These are phyloP conservation scores for Mycena latifolia DNA, from an alignment of 768 basidiomycete genomes.

Conservation along the genomic window DNA sequence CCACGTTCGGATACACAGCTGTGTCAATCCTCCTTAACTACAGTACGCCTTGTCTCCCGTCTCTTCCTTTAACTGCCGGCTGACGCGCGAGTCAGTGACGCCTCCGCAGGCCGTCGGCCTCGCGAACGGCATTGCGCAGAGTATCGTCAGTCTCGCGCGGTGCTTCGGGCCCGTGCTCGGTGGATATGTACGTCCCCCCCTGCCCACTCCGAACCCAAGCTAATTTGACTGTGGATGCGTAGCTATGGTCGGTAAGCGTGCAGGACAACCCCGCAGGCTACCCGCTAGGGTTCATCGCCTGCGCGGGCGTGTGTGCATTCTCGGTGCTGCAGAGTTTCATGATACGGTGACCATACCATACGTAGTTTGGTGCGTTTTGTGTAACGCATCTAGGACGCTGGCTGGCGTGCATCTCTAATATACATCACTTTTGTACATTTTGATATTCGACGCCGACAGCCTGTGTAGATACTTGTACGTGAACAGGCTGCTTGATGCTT, in stretches of 20 bases:
- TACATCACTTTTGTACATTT: too few species aligned
- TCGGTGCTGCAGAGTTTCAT: slow-evolving; percentile 80
- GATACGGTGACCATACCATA: slow-evolving; percentile 76
- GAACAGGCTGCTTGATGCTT: too few species aligned
- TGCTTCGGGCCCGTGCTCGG: slow-evolving; percentile 91
- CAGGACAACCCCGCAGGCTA: slow-evolving; percentile 78
- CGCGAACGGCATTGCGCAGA: slow-evolving; percentile 97
- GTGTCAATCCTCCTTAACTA: slow-evolving; percentile 91
- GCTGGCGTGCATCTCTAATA: neutral
- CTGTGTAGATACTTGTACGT: too few species aligned
- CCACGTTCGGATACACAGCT: slow-evolving; percentile 91
- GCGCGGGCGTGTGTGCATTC: slow-evolving; percentile 69
- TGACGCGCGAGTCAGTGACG: slow-evolving; percentile 69
- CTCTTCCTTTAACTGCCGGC: slow-evolving; percentile 3
- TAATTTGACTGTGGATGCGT: slow-evolving; percentile 11
- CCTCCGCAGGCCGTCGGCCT: slow-evolving; percentile 90
- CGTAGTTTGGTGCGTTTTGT: too few species aligned
- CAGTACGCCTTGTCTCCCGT: slow-evolving; percentile 58
- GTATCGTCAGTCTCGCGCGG: slow-evolving; percentile 92
- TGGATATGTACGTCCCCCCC: slow-evolving; percentile 72
- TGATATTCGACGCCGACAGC: too few species aligned
- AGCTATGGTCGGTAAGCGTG: slow-evolving; percentile 84
- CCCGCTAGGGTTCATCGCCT: slow-evolving; percentile 79
- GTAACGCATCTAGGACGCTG: neutral
- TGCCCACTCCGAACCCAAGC: slow-evolving; percentile 4